These are phyloP conservation scores for Pythium insidiosum DNA, from an alignment of 352 stramenopile species.

Conservation along the genomic window DNA sequence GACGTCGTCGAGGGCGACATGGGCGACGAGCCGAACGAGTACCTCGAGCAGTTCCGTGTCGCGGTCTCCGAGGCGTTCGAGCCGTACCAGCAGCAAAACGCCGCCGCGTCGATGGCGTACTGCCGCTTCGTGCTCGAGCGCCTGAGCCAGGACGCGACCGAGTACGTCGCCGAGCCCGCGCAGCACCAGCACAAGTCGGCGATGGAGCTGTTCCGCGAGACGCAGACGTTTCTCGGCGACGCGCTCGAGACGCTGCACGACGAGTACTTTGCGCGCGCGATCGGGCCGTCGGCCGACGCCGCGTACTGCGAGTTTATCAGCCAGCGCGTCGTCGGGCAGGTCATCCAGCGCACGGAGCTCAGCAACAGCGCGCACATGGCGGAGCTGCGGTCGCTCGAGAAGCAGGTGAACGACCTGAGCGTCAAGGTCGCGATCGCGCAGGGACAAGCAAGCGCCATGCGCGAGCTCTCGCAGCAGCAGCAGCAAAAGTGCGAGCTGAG, in stretches of 20 bases:
- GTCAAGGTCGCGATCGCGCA: conserved; percentile 77
- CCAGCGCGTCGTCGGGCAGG: conserved; percentile 54
- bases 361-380: conserved; percentile 70
- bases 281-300: conserved; percentile 69
- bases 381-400: conserved; percentile 67
- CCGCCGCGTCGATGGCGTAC: conserved; percentile 76
- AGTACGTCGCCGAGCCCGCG: conserved; percentile 26
- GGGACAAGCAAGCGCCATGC: conserved; percentile 74
- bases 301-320: conserved; percentile 83
- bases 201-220: conserved; percentile 70
- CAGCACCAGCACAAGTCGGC: conserved; percentile 44
- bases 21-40: conserved; percentile 49
- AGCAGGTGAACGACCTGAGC: conserved; percentile 74
- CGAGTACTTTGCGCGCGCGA: conserved; percentile 46
- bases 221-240: conserved; percentile 48
- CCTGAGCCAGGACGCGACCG: conserved; percentile 24
- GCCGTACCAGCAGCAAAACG: conserved; percentile 67
- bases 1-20: conserved; percentile 65
- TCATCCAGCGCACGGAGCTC: conserved; percentile 72
- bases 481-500: conserved; percentile 71
- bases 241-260: conserved; percentile 41
- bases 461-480: conserved; percentile 68
- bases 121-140: conserved; percentile 54
- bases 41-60: conserved; percentile 54
- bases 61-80: conserved; percentile 34